These are phyloP conservation scores for Melaleuca alternifolia DNA, from an alignment of 345 rosid species.

Conservation along the genomic window DNA sequence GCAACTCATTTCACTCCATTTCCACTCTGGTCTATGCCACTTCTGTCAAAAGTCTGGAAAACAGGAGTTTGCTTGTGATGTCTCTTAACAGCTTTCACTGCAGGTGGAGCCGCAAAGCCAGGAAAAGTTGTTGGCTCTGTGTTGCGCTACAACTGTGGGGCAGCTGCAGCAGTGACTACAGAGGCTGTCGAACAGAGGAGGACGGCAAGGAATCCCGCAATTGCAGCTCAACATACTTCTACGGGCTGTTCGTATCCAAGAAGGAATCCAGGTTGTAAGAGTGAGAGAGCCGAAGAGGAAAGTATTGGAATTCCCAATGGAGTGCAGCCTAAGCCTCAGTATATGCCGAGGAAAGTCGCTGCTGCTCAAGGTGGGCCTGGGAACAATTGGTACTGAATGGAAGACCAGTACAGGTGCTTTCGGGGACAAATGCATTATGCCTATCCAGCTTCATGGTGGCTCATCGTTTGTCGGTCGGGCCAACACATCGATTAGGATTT, in stretches of 20 bases:
- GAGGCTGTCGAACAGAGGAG: conserved; percentile 72
- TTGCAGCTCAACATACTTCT: conserved; percentile 38
- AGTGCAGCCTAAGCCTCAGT: conserved; percentile 78
- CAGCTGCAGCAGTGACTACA: conserved; percentile 31
- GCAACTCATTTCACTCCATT: not conserved
- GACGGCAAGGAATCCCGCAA: conserved; percentile 56
- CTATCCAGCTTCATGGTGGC: not conserved
- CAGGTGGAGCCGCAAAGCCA: conserved; percentile 71
- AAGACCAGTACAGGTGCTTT: not conserved
- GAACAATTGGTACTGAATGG: conserved; percentile 58
- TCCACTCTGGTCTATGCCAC: not conserved
- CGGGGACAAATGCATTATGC: not conserved
- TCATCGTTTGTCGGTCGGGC: not conserved
- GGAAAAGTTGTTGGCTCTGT: conserved; percentile 85
- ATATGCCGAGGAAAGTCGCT: conserved; percentile 68
- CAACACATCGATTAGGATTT: not conserved
- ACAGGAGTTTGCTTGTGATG: not conserved
- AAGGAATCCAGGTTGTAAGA: conserved; percentile 56
- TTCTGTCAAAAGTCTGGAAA: not conserved
- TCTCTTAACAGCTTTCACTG: not conserved
- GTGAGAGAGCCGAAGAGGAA: conserved; percentile 63
- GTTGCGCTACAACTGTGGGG: conserved; percentile 74
- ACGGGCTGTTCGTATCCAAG: conserved; percentile 41
- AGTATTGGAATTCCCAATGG: conserved; percentile 46
- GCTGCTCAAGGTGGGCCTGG: conserved; percentile 72